Evolutionary conservation across 495 filamentous ascomycete species (phyloP).

Genomic region (Bryoglossum gracile): DNA sequence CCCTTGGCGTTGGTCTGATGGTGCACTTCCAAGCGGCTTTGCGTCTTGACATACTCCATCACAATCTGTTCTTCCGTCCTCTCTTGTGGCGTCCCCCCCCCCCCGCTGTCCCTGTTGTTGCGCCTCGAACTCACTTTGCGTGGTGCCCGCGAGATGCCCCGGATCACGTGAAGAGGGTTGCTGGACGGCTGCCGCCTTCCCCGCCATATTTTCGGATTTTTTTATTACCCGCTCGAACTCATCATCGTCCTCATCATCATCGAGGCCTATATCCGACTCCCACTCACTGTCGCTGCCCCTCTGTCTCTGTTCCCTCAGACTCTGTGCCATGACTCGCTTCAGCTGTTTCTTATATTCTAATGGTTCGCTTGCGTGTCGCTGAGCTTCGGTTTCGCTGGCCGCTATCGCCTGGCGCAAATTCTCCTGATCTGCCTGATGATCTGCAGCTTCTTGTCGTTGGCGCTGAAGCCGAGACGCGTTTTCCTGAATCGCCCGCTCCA

Average conservation of each 20-base stretch:
- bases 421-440: slow-evolving; percentile 25
- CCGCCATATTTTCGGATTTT: slow-evolving; percentile 6
- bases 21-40: slow-evolving; percentile 62
- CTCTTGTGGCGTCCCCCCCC: slow-evolving; percentile 27
- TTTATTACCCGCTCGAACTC: slow-evolving; percentile 28
- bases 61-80: slow-evolving; percentile 62
- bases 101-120: slow-evolving; percentile 6
- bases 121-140: slow-evolving; percentile 33
- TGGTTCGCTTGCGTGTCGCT: background rate
- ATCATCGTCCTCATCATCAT: slow-evolving; percentile 31
- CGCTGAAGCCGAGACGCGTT: slow-evolving; percentile 28
- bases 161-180: slow-evolving; percentile 3
- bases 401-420: slow-evolving; percentile 19
- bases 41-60: slow-evolving; percentile 64
- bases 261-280: slow-evolving; percentile 4
- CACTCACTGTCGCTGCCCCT: slow-evolving; percentile 6
- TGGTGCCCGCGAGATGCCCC: slow-evolving; percentile 5
- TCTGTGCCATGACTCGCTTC: slow-evolving; percentile 5
- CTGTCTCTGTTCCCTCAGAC: slow-evolving; percentile 6
- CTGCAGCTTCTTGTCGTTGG: slow-evolving; percentile 55
- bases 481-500: slow-evolving; percentile 52
- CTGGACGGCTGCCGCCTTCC: slow-evolving; percentile 12
- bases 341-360: slow-evolving; percentile 1
- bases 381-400: slow-evolving; percentile 14
- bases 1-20: slow-evolving; percentile 20